Conservation (phyloP, 352 stramenopile genomes). For the Globisporangium orthogonon region DNA sequence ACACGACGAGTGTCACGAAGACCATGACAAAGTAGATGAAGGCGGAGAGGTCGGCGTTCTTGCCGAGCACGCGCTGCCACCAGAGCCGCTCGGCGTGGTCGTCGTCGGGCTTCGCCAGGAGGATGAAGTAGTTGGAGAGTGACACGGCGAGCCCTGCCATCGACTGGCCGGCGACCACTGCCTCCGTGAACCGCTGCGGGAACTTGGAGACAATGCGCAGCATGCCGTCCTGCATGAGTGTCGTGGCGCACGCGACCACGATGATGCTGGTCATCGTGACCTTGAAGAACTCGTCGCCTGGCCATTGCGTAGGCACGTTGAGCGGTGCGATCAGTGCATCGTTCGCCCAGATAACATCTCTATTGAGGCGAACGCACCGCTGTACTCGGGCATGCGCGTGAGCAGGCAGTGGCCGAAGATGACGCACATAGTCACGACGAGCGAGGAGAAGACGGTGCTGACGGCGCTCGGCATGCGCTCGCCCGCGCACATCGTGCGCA, state of each 20-base stretch:
- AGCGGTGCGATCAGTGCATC: background rate
- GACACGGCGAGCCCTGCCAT: slow-evolving; percentile 71
- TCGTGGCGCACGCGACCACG: slow-evolving; percentile 54
- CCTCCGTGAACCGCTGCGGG: slow-evolving; percentile 68
- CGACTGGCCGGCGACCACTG: slow-evolving; percentile 67
- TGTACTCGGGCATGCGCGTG: slow-evolving; percentile 67
- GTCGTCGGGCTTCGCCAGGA: slow-evolving; percentile 29
- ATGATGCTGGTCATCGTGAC: slow-evolving; percentile 73
- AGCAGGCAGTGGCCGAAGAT: slow-evolving; percentile 69
- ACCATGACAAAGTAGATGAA: slow-evolving; percentile 80
- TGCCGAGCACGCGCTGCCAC: slow-evolving; percentile 16
- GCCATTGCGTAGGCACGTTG: background rate
- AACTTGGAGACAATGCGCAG: slow-evolving; percentile 74
- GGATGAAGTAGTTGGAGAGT: slow-evolving; percentile 64
- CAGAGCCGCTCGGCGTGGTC: background rate
- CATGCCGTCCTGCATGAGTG: slow-evolving; percentile 76
- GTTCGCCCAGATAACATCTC: no score
- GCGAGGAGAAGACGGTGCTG: slow-evolving; percentile 54
- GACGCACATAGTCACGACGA: slow-evolving; percentile 60
- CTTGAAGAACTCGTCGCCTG: slow-evolving; percentile 59
- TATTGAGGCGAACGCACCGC: slow-evolving; percentile 21
- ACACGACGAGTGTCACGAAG: slow-evolving; percentile 57
- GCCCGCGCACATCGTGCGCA: slow-evolving; percentile 54
- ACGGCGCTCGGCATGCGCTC: slow-evolving; percentile 56
- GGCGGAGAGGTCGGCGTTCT: slow-evolving; percentile 49